A percentile compares a stretch with the other conserved stretches of the same genome.
Conservation (phyloP, 192 early-diverging fungal species). For the Rhizophagus prolifer region DNA sequence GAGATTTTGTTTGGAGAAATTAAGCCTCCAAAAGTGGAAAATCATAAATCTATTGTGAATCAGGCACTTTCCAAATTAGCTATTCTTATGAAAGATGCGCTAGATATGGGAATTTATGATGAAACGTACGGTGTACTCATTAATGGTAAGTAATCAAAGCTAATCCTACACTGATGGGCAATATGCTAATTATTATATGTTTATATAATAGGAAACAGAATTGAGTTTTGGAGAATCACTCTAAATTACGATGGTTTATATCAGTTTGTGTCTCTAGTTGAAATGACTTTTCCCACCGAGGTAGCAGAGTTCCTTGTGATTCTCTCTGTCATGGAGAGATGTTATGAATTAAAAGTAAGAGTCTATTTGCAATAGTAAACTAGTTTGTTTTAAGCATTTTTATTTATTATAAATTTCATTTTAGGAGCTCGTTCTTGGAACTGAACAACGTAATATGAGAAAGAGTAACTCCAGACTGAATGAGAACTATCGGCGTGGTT, state of each 20-base stretch:
- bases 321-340: slow-evolving; percentile 13
- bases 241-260: slow-evolving; percentile 19
- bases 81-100: background rate
- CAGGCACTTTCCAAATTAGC: background rate
- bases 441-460: background rate
- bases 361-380: background rate
- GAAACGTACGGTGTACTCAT: slow-evolving; percentile 15
- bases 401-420: background rate
- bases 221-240: slow-evolving; percentile 16
- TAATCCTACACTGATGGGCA: slow-evolving; percentile 9
- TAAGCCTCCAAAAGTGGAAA: slow-evolving; percentile 15
- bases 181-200: slow-evolving; percentile 3
- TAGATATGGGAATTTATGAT: slow-evolving; percentile 5
- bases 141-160: slow-evolving; percentile 12
- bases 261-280: slow-evolving; percentile 6
- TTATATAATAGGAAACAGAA: slow-evolving; percentile 14
- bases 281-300: slow-evolving; percentile 15
- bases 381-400: background rate
- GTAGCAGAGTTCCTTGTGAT: slow-evolving; percentile 12
- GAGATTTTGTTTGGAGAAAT: slow-evolving; percentile 25
- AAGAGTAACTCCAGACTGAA: background rate
- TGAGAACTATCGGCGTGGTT: background rate
- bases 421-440: background rate
- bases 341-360: slow-evolving; percentile 20
- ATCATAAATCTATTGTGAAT: slow-evolving; percentile 3